Conservation (phyloP, 192 early-diverging fungal species). For the Neocallimastix lanati region DNA sequence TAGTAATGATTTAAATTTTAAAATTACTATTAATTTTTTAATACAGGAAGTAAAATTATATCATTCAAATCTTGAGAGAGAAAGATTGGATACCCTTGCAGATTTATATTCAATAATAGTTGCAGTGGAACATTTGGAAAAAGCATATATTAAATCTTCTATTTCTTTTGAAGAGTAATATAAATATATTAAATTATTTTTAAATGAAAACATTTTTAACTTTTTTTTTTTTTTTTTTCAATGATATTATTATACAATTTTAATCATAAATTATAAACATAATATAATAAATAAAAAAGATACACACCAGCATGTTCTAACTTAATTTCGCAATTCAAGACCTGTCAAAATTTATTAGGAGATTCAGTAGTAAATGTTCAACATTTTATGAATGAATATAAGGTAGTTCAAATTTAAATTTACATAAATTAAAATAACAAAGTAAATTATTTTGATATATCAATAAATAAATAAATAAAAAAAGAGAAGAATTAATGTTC, state of each 20-base stretch:
- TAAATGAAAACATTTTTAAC: too few species aligned
- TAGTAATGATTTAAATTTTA: too few species aligned
- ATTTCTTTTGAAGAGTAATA: conserved; percentile 58
- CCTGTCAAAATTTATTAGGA: conserved; percentile 44
- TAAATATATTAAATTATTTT: too few species aligned
- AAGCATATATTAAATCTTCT: conserved; percentile 77
- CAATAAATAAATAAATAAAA: too few species aligned
- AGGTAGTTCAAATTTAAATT: too few species aligned
- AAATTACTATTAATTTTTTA: too few species aligned
- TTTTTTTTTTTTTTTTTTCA: conserved; percentile 3
- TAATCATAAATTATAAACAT: too few species aligned
- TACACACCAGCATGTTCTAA: conserved; percentile 79
- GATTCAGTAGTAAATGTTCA: conserved; percentile 46
- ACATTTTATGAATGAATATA: conserved; percentile 62
- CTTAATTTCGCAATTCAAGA: conserved; percentile 82
- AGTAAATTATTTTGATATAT: too few species aligned
- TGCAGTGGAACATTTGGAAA: conserved; percentile 77
- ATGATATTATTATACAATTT: too few species aligned
- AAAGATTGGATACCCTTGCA: conserved; percentile 79
- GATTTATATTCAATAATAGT: conserved; percentile 85
- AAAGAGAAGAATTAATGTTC: too few species aligned
- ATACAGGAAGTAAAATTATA: conserved; percentile 56
- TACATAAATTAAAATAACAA: too few species aligned
- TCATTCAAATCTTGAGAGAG: conserved; percentile 64
- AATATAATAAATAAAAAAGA: conserved; percentile 12